Percentiles rank a stretch among this genome's conserved stretches.
These are phyloP conservation scores for Lentinula lateritia DNA, from an alignment of 768 basidiomycete genomes.

Conservation along the genomic window DNA sequence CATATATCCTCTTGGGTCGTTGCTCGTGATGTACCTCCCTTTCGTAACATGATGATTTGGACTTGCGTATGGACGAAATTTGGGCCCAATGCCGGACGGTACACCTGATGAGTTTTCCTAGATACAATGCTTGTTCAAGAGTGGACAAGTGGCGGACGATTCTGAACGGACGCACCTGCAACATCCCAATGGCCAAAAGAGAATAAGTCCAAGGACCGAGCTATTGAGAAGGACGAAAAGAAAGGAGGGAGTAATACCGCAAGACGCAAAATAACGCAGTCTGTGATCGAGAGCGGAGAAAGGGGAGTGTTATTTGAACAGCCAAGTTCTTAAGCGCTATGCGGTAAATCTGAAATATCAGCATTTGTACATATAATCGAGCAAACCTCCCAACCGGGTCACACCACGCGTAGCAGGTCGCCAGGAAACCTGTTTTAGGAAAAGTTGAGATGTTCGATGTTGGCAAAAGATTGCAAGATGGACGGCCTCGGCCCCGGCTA, in stretches of 20 bases:
- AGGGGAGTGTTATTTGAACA: background rate
- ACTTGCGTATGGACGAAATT: conserved; percentile 68
- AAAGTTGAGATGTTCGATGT: conserved; percentile 17
- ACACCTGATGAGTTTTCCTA: background rate
- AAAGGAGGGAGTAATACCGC: too few species aligned
- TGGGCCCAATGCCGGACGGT: conserved; percentile 28
- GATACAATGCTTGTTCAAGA: background rate
- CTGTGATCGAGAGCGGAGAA: background rate
- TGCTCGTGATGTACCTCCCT: conserved; percentile 85
- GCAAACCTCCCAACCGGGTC: conserved; percentile 29
- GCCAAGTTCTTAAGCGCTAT: conserved; percentile 2
- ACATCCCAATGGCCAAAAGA: conserved; percentile 20
- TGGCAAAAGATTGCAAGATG: conserved; percentile 34
- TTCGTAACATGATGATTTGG: conserved; percentile 78
- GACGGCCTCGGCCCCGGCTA: conserved; percentile 18
- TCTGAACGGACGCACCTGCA: conserved; percentile 30
- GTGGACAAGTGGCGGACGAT: background rate
- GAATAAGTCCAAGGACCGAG: background rate
- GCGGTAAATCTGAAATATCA: conserved; percentile 1
- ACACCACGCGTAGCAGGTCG: conserved; percentile 41
- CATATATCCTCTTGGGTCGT: conserved; percentile 88
- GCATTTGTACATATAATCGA: conserved; percentile 6
- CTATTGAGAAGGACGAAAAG: background rate
- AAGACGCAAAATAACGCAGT: too few species aligned
- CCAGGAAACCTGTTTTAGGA: conserved; percentile 30